A percentile compares a stretch with the other conserved stretches of the same genome.
Evolutionary conservation across 768 basidiomycete genomes (phyloP).

Genomic region (Boletus patriciae): DNA sequence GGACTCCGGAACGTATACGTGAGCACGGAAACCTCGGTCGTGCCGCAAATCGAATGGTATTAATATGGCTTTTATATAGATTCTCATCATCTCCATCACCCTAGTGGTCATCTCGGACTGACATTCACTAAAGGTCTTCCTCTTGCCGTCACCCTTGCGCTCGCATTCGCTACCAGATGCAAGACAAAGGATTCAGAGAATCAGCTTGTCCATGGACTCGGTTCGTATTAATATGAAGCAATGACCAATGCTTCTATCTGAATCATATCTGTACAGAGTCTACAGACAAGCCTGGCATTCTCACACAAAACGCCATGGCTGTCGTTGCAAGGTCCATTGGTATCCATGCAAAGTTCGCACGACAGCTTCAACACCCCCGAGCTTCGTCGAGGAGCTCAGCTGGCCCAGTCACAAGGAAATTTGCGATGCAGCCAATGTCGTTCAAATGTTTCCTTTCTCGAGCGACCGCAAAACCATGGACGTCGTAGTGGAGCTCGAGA

Average conservation of each 20-base stretch:
- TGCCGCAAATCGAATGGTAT: too few relatives aligned
- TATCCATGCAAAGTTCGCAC: slow-evolving; percentile 92
- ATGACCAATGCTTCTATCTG: slow-evolving; percentile 98
- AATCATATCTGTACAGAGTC: too few relatives aligned
- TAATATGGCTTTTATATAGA: slow-evolving; percentile 89
- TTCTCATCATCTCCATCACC: slow-evolving; percentile 93
- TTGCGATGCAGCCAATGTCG: slow-evolving; percentile 56
- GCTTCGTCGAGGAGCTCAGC: slow-evolving; percentile 75
- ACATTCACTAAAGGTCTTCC: slow-evolving; percentile 64
- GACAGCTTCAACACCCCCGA: slow-evolving; percentile 65
- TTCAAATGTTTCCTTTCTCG: slow-evolving; percentile 93
- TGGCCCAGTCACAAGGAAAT: slow-evolving; percentile 74
- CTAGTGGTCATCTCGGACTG: slow-evolving; percentile 52
- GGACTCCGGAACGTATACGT: slow-evolving; percentile 9
- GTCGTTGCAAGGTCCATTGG: slow-evolving; percentile 96
- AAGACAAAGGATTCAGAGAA: slow-evolving; percentile 98
- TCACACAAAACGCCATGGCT: slow-evolving; percentile 94
- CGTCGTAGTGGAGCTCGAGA: slow-evolving; percentile 64
- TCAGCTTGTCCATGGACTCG: slow-evolving; percentile 90
- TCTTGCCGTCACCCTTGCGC: slow-evolving; percentile 91
- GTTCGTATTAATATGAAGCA: slow-evolving; percentile 98
- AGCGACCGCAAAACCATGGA: slow-evolving; percentile 95
- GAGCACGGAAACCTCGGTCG: slow-evolving; percentile 36
- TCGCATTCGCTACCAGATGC: slow-evolving; percentile 97
- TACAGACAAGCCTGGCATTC: slow-evolving; percentile 95